Percentiles rank a stretch among this genome's conserved stretches.
Conservation (phyloP, 495 filamentous ascomycete genomes). For the Melanomma pulvis-pyrius region DNA sequence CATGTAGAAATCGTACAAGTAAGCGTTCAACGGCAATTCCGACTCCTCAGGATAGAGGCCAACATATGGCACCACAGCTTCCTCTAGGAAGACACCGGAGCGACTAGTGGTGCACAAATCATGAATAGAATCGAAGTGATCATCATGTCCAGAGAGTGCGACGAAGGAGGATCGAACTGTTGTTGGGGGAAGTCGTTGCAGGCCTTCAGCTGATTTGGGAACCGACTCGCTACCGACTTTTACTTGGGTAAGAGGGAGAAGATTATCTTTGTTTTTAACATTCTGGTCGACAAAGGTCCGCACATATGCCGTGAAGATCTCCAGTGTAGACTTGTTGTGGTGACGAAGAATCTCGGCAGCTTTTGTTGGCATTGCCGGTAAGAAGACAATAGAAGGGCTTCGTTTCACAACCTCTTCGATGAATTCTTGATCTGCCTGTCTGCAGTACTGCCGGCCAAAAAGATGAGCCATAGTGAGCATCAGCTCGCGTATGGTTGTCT, state of each 20-base stretch:
- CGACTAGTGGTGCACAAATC: conserved; percentile 67
- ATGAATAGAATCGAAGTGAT: conserved; percentile 61
- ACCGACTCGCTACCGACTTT: conserved; percentile 46
- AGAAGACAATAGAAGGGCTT: conserved; percentile 61
- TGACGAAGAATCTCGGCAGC: conserved; percentile 57
- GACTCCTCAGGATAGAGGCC: conserved; percentile 57
- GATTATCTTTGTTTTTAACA: conserved; percentile 52
- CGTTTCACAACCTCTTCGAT: conserved; percentile 51
- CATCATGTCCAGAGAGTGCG: conserved; percentile 68
- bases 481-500: conserved; percentile 51
- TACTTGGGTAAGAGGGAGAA: conserved; percentile 61
- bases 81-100: conserved; percentile 70
- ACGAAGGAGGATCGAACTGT: conserved; percentile 66
- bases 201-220: not conserved
- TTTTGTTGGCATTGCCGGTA: conserved; percentile 62
- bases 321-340: conserved; percentile 66
- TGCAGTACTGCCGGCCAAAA: conserved; percentile 60
- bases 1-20: conserved; percentile 74
- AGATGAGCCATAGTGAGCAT: conserved; percentile 71
- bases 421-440: conserved; percentile 50
- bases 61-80: conserved; percentile 69
- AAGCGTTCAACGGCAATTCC: conserved; percentile 63
- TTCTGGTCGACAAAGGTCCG: conserved; percentile 68
- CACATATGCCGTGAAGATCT: conserved; percentile 68
- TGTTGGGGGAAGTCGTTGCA: conserved; percentile 36